Percentiles rank a stretch among this genome's conserved stretches.
Conservation (phyloP, 257 asterid species). For the Oldenlandia corymbosa region DNA sequence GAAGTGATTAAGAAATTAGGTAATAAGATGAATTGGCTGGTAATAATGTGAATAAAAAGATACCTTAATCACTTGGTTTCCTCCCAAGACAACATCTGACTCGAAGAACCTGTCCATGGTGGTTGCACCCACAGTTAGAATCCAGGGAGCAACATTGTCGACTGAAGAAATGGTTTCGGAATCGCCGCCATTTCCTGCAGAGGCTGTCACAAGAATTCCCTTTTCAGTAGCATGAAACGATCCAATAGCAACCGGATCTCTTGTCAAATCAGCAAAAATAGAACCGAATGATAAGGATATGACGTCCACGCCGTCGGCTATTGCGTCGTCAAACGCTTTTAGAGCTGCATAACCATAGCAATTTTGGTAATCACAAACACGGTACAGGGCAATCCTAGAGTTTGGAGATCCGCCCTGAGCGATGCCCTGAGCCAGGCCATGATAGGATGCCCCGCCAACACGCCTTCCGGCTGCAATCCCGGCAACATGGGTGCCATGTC, state of each 20-base stretch:
- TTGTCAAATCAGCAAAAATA: constrained; percentile 26
- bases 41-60: too few species aligned
- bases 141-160: constrained; percentile 72
- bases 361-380: constrained; percentile 48
- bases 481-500: constrained; percentile 88
- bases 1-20: too few species aligned
- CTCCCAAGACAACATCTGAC: constrained; percentile 39
- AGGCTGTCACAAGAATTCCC: constrained; percentile 60
- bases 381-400: constrained; percentile 76
- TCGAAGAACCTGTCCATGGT: constrained; percentile 64
- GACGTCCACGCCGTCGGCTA: constrained; percentile 60
- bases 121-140: constrained; percentile 69
- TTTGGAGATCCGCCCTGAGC: constrained; percentile 71
- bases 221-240: constrained; percentile 65
- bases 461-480: constrained; percentile 74
- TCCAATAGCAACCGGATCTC: constrained; percentile 63
- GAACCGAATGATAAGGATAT: constrained; percentile 56
- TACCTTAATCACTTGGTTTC: constrained; percentile 44
- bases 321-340: constrained; percentile 67
- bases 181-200: constrained; percentile 70
- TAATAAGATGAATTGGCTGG: too few species aligned
- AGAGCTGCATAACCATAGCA: constrained; percentile 57
- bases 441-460: constrained; percentile 58
- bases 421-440: constrained; percentile 61
- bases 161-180: constrained; percentile 29